Conservation (phyloP, 257 asterid species). For the Verbena officinalis region DNA sequence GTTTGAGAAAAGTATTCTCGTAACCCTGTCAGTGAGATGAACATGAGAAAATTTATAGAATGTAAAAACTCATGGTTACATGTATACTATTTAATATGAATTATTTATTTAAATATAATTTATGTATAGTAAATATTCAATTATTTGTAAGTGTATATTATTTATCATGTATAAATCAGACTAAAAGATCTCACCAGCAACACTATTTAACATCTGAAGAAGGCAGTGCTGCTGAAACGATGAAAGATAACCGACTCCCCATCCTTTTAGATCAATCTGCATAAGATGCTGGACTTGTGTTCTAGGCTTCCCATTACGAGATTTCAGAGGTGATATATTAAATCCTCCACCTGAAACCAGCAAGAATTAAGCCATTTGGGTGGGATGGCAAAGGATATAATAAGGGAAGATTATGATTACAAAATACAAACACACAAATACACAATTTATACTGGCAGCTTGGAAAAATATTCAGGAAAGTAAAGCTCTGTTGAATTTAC, state of each 20-base stretch:
- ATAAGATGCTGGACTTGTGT: conserved; percentile 98
- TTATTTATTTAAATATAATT: too few relatives aligned
- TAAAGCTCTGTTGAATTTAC: conserved; percentile 49
- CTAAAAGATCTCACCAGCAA: conserved; percentile 72
- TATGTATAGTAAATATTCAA: too few relatives aligned
- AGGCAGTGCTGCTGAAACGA: conserved; percentile 95
- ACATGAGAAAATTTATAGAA: neutral
- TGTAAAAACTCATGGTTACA: too few relatives aligned
- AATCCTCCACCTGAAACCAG: conserved; percentile 83
- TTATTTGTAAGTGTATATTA: too few relatives aligned
- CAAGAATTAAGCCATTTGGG: conserved; percentile 22
- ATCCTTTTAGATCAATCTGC: conserved; percentile 95
- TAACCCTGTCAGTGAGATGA: conserved; percentile 53
- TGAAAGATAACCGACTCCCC: conserved; percentile 90
- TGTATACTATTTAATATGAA: too few relatives aligned
- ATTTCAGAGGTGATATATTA: conserved; percentile 85
- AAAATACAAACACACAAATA: conserved; percentile 3
- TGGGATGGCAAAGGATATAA: too few relatives aligned
- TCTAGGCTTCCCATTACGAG: conserved; percentile 84
- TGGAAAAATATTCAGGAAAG: conserved; percentile 17
- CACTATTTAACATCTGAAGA: conserved; percentile 93
- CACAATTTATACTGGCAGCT: conserved; percentile 12
- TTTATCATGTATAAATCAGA: conserved; percentile 19
- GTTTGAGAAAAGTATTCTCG: conserved; percentile 93
- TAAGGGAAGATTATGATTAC: neutral